These are phyloP conservation scores for Penicillium ucsense DNA, from an alignment of 495 filamentous ascomycete genomes.

Conservation along the genomic window DNA sequence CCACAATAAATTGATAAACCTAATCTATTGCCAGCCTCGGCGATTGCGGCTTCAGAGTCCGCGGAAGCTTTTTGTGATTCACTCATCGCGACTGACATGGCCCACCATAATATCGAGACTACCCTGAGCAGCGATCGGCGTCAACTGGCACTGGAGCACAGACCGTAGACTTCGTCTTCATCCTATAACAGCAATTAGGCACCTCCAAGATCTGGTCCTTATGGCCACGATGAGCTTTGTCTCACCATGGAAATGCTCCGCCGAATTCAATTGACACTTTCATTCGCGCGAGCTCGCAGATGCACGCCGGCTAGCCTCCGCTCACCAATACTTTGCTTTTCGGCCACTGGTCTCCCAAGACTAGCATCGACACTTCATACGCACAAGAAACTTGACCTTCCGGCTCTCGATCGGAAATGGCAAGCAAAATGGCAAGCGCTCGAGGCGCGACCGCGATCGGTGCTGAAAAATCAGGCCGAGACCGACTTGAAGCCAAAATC, in stretches of 20 bases:
- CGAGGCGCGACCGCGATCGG: slow-evolving; percentile 1
- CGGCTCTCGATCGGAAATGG: slow-evolving; percentile 68
- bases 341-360: slow-evolving; percentile 9
- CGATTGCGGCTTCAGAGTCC: too few relatives aligned
- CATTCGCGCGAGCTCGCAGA: slow-evolving; percentile 14
- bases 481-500: slow-evolving; percentile 39
- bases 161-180: too few relatives aligned
- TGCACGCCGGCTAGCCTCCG: slow-evolving; percentile 9
- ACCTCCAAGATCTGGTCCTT: too few relatives aligned
- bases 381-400: slow-evolving; percentile 46
- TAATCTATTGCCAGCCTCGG: too few relatives aligned
- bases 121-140: too few relatives aligned
- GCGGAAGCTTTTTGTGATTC: too few relatives aligned
- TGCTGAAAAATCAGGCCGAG: neutral
- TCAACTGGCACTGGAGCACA: too few relatives aligned
- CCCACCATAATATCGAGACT: too few relatives aligned
- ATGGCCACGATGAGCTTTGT: slow-evolving; percentile 8
- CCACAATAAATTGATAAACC: too few relatives aligned
- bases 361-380: slow-evolving; percentile 15
- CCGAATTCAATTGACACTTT: slow-evolving; percentile 20
- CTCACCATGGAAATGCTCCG: slow-evolving; percentile 22
- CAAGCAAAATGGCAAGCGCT: slow-evolving; percentile 43
- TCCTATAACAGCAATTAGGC: too few relatives aligned
- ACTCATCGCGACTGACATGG: too few relatives aligned
- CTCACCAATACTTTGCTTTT: slow-evolving; percentile 2